phyloP scores from a whole-genome alignment of 192 early-diverging fungal species.

The Dimargaris cristalligena region DNA sequence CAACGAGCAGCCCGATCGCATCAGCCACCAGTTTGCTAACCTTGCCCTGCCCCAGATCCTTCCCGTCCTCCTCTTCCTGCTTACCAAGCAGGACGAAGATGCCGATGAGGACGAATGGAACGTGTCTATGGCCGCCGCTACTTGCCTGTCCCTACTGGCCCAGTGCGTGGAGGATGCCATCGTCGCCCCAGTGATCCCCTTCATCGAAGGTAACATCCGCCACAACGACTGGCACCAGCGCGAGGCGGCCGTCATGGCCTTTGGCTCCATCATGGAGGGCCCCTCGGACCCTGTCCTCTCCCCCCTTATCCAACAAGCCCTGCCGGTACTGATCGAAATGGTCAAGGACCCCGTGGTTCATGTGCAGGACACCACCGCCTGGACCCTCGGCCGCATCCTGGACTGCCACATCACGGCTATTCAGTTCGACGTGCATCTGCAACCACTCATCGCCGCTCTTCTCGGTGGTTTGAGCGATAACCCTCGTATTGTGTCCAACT shows the following conservation, averaged over 20 bases:
- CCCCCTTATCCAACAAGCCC: constrained; percentile 64
- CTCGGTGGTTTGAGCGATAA: constrained; percentile 70
- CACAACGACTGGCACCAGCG: constrained; percentile 81
- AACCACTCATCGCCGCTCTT: constrained; percentile 55
- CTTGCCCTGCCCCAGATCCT: constrained; percentile 62
- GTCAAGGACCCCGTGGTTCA: constrained; percentile 72
- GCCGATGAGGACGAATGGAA: constrained; percentile 99
- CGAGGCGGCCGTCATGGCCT: constrained; percentile 96
- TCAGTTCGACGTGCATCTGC: constrained; percentile 51
- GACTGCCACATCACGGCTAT: constrained; percentile 61
- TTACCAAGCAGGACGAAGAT: constrained; percentile 96
- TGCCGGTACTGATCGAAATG: constrained; percentile 76
- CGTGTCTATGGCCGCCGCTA: constrained; percentile 92
- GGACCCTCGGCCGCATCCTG: constrained; percentile 94
- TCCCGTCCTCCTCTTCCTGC: constrained; percentile 65
- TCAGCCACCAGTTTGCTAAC: constrained; percentile 61
- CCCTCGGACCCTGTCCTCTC: constrained; percentile 44
- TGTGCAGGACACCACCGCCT: constrained; percentile 95
- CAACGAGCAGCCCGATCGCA: constrained; percentile 28
- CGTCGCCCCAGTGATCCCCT: constrained; percentile 70
- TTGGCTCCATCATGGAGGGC: constrained; percentile 95
- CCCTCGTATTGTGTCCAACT: constrained; percentile 82
- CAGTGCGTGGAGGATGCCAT: constrained; percentile 66
- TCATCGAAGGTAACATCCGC: constrained; percentile 74
- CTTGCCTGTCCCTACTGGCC: constrained; percentile 78